phyloP scores from a whole-genome alignment of 2,329 filamentous ascomycete genomes.

The Corniculantispora saksenae region DNA sequence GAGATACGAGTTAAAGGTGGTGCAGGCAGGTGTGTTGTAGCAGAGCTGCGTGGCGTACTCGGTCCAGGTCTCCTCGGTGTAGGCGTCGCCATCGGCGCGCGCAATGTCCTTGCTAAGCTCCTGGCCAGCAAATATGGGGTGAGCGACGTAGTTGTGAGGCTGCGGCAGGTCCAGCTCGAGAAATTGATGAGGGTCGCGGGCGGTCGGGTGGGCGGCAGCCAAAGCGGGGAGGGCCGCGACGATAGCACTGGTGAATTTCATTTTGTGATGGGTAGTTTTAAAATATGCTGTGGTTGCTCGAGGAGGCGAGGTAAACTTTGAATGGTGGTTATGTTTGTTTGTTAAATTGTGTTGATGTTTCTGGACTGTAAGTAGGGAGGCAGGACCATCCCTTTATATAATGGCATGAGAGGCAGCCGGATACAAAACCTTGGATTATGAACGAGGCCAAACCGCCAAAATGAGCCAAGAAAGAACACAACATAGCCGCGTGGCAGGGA shows the following conservation, averaged over 20 bases:
- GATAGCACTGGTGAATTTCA: not conserved
- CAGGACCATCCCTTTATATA: not conserved
- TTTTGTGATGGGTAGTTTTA: not conserved
- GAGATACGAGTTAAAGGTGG: conserved; percentile 8
- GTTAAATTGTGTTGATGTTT: not conserved
- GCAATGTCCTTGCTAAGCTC: not conserved
- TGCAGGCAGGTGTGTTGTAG: not conserved
- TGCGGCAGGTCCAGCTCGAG: conserved; percentile 4
- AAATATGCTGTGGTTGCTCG: not conserved
- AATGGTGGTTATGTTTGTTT: not conserved
- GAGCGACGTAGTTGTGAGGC: conserved; percentile 9
- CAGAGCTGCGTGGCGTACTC: not conserved
- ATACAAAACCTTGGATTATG: not conserved
- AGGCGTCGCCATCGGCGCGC: not conserved
- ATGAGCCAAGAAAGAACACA: not conserved
- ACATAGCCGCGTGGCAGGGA: not conserved
- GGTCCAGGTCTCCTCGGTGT: conserved; percentile 1
- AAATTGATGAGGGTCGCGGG: not conserved
- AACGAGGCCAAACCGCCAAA: not conserved
- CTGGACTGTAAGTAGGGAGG: not conserved
- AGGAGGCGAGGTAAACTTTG: not conserved
- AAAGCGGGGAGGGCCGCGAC: not conserved
- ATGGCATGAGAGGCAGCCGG: not conserved
- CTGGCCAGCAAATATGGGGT: not conserved
- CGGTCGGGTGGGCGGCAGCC: not conserved